Conservation (phyloP, 2,329 filamentous ascomycete species). For the Plenodomus tracheiphilus region DNA sequence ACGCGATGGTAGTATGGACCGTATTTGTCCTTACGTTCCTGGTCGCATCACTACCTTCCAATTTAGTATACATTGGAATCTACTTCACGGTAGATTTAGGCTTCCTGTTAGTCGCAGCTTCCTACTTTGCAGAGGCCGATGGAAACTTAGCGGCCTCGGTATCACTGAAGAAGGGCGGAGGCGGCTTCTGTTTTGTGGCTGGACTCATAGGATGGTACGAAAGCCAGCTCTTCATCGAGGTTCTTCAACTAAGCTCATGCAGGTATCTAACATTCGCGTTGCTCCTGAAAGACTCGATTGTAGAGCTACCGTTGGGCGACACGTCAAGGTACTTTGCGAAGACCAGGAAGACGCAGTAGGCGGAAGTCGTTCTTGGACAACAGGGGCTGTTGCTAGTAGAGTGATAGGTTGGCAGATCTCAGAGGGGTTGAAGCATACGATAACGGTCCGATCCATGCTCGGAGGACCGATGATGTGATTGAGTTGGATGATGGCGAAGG, state of each 20-base stretch:
- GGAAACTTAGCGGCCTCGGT: constrained; percentile 39
- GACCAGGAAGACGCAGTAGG: constrained; percentile 12
- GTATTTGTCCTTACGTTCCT: constrained; percentile 53
- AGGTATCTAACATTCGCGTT: constrained; percentile 29
- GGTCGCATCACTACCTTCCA: constrained; percentile 51
- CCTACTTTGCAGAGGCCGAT: constrained; percentile 53
- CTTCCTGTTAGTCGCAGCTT: constrained; percentile 50
- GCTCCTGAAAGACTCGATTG: constrained; percentile 28
- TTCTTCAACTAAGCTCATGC: neutral
- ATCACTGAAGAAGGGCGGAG: constrained; percentile 50
- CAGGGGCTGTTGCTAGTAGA: neutral
- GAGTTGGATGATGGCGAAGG: constrained; percentile 13
- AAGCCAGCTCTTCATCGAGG: neutral
- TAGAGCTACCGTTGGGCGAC: constrained; percentile 29
- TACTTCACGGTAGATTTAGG: constrained; percentile 53
- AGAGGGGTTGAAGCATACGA: neutral
- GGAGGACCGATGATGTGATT: constrained; percentile 12
- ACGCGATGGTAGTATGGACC: constrained; percentile 47
- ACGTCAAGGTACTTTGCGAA: constrained; percentile 34
- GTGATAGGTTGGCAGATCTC: neutral
- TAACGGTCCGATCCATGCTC: neutral
- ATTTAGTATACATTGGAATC: constrained; percentile 54
- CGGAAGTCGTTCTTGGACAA: neutral
- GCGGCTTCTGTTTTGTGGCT: constrained; percentile 52
- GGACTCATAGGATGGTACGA: constrained; percentile 49